Evolutionary conservation across 208 protist genomes (phyloP).

Genomic region (Polymyxa betae): DNA sequence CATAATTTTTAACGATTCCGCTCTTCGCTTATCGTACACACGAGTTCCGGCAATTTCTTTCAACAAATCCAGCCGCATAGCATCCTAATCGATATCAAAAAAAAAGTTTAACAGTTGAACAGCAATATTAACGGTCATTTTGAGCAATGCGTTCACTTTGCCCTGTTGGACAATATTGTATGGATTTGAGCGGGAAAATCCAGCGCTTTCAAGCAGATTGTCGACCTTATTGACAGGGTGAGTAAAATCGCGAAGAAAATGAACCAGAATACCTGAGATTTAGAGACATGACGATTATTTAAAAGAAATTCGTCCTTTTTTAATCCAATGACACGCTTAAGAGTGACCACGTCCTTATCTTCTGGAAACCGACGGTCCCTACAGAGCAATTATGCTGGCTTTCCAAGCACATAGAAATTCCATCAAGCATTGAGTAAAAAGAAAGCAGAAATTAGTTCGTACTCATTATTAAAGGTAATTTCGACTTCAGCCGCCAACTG

Average conservation of each 20-base stretch:
- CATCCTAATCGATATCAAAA: neutral
- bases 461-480: slow-evolving; percentile 97
- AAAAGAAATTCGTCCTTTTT: slow-evolving; percentile 99
- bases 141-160: slow-evolving; percentile 75
- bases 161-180: slow-evolving; percentile 99
- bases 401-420: slow-evolving; percentile 50
- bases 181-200: slow-evolving; percentile 96
- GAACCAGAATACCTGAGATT: slow-evolving; percentile 86
- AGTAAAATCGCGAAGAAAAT: slow-evolving; percentile 94
- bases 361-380: slow-evolving; percentile 58
- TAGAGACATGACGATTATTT: slow-evolving; percentile 89
- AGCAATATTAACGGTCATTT: slow-evolving; percentile 12
- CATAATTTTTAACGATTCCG: slow-evolving; percentile 90
- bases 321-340: slow-evolving; percentile 92
- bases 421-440: slow-evolving; percentile 66
- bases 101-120: neutral
- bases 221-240: slow-evolving; percentile 87
- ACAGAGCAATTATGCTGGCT: neutral
- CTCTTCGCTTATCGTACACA: slow-evolving; percentile 88
- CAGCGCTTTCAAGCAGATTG: slow-evolving; percentile 95
- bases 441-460: slow-evolving; percentile 90
- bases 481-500: slow-evolving; percentile 94
- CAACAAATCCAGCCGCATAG: slow-evolving; percentile 89
- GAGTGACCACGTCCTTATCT: slow-evolving; percentile 87
- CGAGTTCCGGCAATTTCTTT: slow-evolving; percentile 86